phyloP scores from a whole-genome alignment of 495 filamentous ascomycete species.

The Hypoxylon fragiforme region DNA sequence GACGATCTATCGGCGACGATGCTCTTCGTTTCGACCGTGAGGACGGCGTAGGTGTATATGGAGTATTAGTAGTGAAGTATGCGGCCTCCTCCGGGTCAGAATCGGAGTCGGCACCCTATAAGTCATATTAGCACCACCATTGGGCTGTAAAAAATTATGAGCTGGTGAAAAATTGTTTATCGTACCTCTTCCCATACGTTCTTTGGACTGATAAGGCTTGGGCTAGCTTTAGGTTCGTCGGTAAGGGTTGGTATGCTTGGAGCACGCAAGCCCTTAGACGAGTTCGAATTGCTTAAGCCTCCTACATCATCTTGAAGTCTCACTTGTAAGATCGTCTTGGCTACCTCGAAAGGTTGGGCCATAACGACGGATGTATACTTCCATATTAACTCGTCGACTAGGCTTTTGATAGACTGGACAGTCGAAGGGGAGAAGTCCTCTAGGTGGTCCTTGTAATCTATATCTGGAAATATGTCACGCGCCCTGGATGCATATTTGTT shows the following conservation, averaged over 20 bases:
- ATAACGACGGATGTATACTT: conserved; percentile 83
- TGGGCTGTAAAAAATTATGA: background rate
- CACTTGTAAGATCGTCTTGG: conserved; percentile 89
- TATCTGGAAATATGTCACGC: conserved; percentile 78
- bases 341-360: conserved; percentile 95
- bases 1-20: conserved; percentile 38
- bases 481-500: conserved; percentile 70
- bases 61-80: conserved; percentile 80
- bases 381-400: conserved; percentile 79
- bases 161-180: background rate
- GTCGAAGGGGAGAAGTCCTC: conserved; percentile 74
- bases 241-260: too few species aligned
- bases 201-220: conserved; percentile 42
- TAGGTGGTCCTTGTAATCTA: conserved; percentile 88
- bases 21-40: conserved; percentile 41
- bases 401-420: conserved; percentile 67
- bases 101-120: conserved; percentile 56
- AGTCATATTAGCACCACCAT: conserved; percentile 5
- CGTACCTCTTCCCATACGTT: conserved; percentile 56
- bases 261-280: too few species aligned
- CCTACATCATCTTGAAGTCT: conserved; percentile 57
- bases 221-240: conserved; percentile 32
- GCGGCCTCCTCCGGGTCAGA: conserved; percentile 78
- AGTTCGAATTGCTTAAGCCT: conserved; percentile 39
- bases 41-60: conserved; percentile 60